These are phyloP conservation scores for Suhomyces canberraensis DNA, from an alignment of 805 yeast genomes.

Conservation along the genomic window DNA sequence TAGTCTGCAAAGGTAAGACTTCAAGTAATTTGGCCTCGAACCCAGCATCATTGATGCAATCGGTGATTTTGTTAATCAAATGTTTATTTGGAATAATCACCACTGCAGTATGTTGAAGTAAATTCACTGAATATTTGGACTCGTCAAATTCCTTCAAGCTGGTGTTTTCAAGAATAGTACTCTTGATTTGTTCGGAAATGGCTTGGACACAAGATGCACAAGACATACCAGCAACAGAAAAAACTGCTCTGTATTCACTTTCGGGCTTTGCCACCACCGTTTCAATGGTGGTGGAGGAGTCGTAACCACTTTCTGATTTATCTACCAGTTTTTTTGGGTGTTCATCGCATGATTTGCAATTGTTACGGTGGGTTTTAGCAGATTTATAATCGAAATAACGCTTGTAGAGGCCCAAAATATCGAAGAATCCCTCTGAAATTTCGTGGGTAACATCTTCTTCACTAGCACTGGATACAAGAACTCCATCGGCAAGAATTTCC, in stretches of 20 bases:
- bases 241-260: conserved; percentile 45
- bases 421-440: conserved; percentile 10
- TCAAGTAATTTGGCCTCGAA: conserved; percentile 53
- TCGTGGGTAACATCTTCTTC: conserved; percentile 9
- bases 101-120: conserved; percentile 50
- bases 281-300: conserved; percentile 17
- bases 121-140: conserved; percentile 47
- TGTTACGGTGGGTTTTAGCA: conserved; percentile 33
- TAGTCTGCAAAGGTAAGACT: conserved; percentile 53
- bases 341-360: conserved; percentile 41
- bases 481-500: conserved; percentile 25
- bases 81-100: conserved; percentile 53
- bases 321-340: conserved; percentile 12
- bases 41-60: conserved; percentile 29
- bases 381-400: conserved; percentile 15
- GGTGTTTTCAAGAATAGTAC: conserved; percentile 1
- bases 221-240: conserved; percentile 48
- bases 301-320: conserved; percentile 4
- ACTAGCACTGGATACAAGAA: conserved; percentile 7
- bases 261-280: conserved; percentile 23
- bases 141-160: conserved; percentile 10
- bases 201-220: conserved; percentile 38
- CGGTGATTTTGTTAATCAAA: conserved; percentile 30
- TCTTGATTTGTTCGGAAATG: conserved; percentile 17
- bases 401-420: conserved; percentile 13